Conservation (phyloP, 2,329 filamentous ascomycete species). For the Penicillium sp. region DNA sequence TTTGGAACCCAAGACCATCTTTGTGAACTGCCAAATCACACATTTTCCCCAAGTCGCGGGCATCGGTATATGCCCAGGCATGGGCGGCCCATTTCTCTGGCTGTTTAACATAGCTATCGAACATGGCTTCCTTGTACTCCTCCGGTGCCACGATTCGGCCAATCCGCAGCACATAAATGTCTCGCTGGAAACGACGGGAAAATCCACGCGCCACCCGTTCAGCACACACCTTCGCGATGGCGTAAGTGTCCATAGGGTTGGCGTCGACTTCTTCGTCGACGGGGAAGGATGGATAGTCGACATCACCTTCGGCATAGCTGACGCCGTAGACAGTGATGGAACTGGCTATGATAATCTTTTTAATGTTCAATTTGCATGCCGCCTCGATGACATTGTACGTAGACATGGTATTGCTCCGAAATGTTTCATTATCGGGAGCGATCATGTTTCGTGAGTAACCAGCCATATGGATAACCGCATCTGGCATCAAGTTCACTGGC, state of each 20-base stretch:
- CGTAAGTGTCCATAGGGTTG: slow-evolving; percentile 66
- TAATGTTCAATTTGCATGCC: slow-evolving; percentile 64
- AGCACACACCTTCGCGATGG: slow-evolving; percentile 63
- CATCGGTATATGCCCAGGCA: slow-evolving; percentile 68
- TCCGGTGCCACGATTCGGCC: slow-evolving; percentile 66
- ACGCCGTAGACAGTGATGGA: slow-evolving; percentile 66
- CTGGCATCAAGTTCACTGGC: slow-evolving; percentile 51
- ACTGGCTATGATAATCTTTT: slow-evolving; percentile 65
- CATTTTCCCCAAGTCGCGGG: slow-evolving; percentile 65
- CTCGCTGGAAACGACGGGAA: slow-evolving; percentile 57
- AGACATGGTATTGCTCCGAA: slow-evolving; percentile 58
- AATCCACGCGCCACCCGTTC: slow-evolving; percentile 63
- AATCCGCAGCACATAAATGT: slow-evolving; percentile 66
- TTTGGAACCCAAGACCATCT: slow-evolving; percentile 63
- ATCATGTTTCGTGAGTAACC: slow-evolving; percentile 65
- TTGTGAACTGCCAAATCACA: slow-evolving; percentile 59
- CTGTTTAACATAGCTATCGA: slow-evolving; percentile 55
- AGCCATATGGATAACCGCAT: slow-evolving; percentile 67
- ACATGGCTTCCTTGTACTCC: slow-evolving; percentile 59
- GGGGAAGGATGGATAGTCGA: slow-evolving; percentile 62
- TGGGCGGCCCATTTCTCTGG: slow-evolving; percentile 60
- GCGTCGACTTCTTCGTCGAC: slow-evolving; percentile 63
- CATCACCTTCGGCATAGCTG: slow-evolving; percentile 63
- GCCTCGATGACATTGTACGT: slow-evolving; percentile 69
- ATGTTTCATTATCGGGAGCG: slow-evolving; percentile 64